Percentiles rank a stretch among this genome's conserved stretches.
These are phyloP conservation scores for Tricholoma flavovirens DNA, from an alignment of 768 basidiomycete genomes.

Conservation along the genomic window DNA sequence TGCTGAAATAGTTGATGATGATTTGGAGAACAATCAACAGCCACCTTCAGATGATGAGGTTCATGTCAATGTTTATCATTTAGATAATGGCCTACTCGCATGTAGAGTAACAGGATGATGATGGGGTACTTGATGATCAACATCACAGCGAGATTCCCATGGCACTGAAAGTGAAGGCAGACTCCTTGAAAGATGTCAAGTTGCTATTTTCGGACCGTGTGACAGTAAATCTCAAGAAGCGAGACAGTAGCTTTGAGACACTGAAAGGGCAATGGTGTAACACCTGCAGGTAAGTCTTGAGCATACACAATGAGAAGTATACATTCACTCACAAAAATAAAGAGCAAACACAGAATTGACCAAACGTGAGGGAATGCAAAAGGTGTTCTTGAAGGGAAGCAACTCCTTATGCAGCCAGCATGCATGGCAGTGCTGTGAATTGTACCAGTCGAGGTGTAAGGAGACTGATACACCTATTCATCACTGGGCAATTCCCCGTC, in stretches of 20 bases:
- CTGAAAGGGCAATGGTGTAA: no score
- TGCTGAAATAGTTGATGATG: not conserved
- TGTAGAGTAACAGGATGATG: not conserved
- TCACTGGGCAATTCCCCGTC: no score
- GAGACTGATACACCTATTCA: no score
- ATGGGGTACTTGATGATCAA: not conserved
- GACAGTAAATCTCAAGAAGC: not conserved
- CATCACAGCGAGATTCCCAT: not conserved
- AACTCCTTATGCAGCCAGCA: not conserved
- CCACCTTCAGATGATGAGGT: not conserved
- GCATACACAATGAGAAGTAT: no score
- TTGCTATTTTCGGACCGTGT: no score
- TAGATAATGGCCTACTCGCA: not conserved
- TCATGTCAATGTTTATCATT: not conserved
- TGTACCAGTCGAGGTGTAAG: not conserved
- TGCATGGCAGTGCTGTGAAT: not conserved
- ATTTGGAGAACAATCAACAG: not conserved
- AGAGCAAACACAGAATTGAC: not conserved
- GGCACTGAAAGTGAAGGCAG: no score
- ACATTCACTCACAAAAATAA: not conserved
- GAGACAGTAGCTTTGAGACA: no score
- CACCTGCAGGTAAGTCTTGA: no score
- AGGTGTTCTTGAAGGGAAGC: no score
- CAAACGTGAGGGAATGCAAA: no score
- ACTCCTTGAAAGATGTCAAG: no score